Base-by-base conservation (phyloP, 2,329 filamentous ascomycete genomes). In the Didymella pinodella region DNA sequence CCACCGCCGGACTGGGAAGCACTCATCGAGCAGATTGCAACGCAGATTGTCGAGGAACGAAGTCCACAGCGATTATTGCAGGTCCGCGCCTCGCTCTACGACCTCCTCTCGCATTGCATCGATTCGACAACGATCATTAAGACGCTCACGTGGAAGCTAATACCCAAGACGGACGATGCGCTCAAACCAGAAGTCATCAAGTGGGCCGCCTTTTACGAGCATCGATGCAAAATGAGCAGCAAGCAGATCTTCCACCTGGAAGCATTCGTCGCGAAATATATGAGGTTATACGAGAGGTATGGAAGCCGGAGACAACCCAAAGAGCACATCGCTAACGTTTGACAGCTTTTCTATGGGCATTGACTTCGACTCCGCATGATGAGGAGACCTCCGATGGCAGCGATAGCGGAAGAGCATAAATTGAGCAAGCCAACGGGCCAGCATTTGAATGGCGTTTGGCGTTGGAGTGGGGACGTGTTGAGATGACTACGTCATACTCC, bases 171-270 rank as follows among this genome's bases (percentile, higher is more conserved):
- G 53, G 94, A 98, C 69, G 93, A 97, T 74, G 88, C 85, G 25
- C 81, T 99, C 49, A 98, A 97, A 78, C 87, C 90, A 2, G 94
- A 99, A 57, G 90, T 99, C 4, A 90, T 99, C 66, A 92, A 90
- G 74, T 99, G 95, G 95, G 91, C 92, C 4, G 93, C 95, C 0
- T 98, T 97, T 73, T 99, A 96, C 77, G 96, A 99, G 78, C 95
- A 99, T 77, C 86, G 95, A 61, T 91, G 98, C 79, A 91, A 91
- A 75, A 90, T 90, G 68, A 95, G 95, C 50, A 93, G 81, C 63
- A 99, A 99, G 84, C 91, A 96, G 58, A 98, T 99, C 63, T 99
- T 99, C 79, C 96, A 99, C 74, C 82, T 99, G 4, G 96, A 99
- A 79, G 95, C 95, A 3, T 99, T 99, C 78, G 95, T 99, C 58